These are phyloP conservation scores for Lobosporangium transversale DNA, from an alignment of 192 early-diverging fungal species.

Conservation along the genomic window DNA sequence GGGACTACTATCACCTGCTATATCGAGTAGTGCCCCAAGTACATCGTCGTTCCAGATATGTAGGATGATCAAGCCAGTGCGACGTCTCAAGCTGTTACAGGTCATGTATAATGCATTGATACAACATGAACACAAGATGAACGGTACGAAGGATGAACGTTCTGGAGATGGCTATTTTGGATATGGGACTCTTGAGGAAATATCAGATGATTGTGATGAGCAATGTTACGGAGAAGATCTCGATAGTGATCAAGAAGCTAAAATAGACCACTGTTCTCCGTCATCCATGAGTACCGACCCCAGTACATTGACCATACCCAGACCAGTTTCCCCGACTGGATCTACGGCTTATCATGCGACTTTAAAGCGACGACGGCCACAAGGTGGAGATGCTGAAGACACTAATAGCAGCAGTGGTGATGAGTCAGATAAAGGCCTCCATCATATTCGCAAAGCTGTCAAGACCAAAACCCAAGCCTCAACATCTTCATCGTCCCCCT, in stretches of 20 bases:
- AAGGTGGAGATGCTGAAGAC: neutral
- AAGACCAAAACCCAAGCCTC: neutral
- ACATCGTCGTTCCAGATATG: constrained; percentile 27
- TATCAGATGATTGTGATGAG: neutral
- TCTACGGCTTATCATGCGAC: too few relatives aligned
- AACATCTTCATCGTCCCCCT: neutral
- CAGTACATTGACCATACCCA: too few relatives aligned
- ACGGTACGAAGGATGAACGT: neutral
- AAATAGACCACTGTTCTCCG: too few relatives aligned
- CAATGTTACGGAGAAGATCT: neutral
- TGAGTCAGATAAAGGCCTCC: neutral
- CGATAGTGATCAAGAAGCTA: neutral
- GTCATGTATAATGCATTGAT: constrained; percentile 44
- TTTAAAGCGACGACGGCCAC: neutral
- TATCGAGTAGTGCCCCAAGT: neutral
- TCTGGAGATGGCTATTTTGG: neutral
- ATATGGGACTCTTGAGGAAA: neutral
- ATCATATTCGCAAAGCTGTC: neutral
- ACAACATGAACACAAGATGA: constrained; percentile 11
- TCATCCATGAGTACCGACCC: too few relatives aligned
- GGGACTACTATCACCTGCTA: neutral
- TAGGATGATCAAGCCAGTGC: constrained; percentile 50
- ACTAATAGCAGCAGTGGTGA: neutral
- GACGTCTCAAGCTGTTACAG: constrained; percentile 42
- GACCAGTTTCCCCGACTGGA: neutral